phyloP scores from a whole-genome alignment of 1,139 yeast species.

The Zygoascus sp. region DNA sequence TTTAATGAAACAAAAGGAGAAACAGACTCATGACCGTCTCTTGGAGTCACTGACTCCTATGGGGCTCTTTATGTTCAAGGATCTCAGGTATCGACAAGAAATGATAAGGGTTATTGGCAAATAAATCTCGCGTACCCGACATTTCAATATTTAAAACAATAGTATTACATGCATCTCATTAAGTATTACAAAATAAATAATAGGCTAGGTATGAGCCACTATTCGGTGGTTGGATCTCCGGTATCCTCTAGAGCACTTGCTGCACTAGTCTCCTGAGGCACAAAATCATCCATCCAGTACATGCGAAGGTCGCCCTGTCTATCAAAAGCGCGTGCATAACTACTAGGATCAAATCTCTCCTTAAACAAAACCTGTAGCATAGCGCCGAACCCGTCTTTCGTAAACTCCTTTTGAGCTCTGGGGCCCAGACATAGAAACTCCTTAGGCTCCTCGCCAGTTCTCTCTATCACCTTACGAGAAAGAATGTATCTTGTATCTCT shows the following conservation, averaged over 20 bases:
- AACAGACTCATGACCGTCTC: constrained; percentile 20
- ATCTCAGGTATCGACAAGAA: constrained; percentile 17
- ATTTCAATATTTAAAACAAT: too few relatives aligned
- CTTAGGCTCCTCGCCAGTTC: constrained; percentile 8
- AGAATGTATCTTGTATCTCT: constrained; percentile 8
- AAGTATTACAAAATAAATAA: neutral
- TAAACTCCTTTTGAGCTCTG: constrained; percentile 8
- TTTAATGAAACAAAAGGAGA: constrained; percentile 18
- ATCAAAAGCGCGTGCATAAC: neutral
- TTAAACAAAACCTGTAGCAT: constrained; percentile 6
- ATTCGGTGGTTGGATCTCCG: neutral
- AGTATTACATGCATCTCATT: neutral
- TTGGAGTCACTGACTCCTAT: constrained; percentile 21
- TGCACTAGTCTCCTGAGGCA: too few relatives aligned
- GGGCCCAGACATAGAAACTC: constrained; percentile 9
- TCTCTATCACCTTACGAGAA: constrained; percentile 5
- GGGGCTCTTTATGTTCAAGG: constrained; percentile 26
- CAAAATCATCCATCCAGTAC: constrained; percentile 2
- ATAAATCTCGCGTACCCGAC: neutral
- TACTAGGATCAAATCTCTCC: constrained; percentile 3
- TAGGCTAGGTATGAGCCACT: too few relatives aligned
- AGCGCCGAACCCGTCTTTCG: constrained; percentile 6
- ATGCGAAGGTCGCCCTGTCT: constrained; percentile 1
- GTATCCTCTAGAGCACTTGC: neutral
- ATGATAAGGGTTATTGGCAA: neutral